phyloP scores from a whole-genome alignment of 2,329 filamentous ascomycete species.

The Stachybotrys chlorohalonatus region DNA sequence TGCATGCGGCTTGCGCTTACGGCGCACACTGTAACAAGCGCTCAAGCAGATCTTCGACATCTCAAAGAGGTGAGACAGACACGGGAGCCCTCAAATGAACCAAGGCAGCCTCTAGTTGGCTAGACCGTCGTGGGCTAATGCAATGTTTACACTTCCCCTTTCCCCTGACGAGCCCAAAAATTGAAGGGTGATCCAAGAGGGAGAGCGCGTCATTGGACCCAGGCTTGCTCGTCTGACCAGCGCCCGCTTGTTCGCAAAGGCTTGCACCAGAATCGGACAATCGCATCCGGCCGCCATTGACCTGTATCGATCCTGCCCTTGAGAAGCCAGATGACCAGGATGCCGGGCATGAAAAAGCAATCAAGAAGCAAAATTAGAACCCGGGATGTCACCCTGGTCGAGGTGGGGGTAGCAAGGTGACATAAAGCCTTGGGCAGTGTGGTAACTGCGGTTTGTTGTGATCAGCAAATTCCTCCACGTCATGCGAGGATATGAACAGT shows the following conservation, averaged over 20 bases:
- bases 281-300: background rate
- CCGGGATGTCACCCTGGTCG: background rate
- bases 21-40: background rate
- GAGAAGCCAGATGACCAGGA: conserved; percentile 1
- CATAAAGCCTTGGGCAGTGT: background rate
- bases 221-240: background rate
- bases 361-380: background rate
- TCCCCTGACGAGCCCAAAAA: background rate
- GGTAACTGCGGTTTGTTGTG: conserved; percentile 19
- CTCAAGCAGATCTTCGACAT: background rate
- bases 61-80: background rate
- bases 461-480: conserved; percentile 9
- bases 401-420: background rate
- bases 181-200: background rate
- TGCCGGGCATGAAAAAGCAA: background rate
- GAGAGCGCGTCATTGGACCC: background rate
- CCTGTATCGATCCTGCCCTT: background rate
- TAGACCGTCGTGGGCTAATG: background rate
- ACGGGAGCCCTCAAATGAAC: background rate
- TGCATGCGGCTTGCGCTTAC: background rate
- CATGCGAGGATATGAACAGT: conserved; percentile 5
- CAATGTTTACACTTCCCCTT: background rate
- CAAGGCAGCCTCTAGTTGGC: background rate
- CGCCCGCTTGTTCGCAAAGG: background rate
- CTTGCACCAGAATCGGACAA: background rate